phyloP scores from a whole-genome alignment of 768 basidiomycete genomes.

The Xerocomus spinulosus region DNA sequence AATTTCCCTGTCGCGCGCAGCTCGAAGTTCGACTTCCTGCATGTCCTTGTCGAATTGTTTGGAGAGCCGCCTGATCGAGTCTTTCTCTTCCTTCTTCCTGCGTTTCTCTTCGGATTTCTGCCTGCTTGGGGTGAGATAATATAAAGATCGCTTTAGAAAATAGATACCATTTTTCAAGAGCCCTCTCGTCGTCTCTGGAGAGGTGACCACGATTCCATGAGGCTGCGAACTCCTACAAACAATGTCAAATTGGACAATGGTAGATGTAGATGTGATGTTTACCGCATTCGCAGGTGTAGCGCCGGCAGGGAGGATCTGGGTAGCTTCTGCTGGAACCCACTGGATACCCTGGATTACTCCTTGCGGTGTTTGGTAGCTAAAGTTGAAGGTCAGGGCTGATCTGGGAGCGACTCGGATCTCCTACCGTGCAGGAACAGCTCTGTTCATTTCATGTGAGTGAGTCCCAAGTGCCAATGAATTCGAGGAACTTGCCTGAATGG shows the following conservation, averaged over 20 bases:
- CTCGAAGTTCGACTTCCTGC: slow-evolving; percentile 51
- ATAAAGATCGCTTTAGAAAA: not conserved
- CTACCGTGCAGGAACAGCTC: slow-evolving; percentile 73
- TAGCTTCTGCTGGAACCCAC: slow-evolving; percentile 66
- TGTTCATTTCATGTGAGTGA: slow-evolving; percentile 28
- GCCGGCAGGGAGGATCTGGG: slow-evolving; percentile 53
- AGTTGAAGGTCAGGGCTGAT: slow-evolving; percentile 8
- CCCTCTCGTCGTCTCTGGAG: slow-evolving; percentile 37
- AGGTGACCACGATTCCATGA: slow-evolving; percentile 48
- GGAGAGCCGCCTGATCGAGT: slow-evolving; percentile 35
- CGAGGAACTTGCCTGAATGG: slow-evolving; percentile 58
- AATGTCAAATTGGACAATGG: slow-evolving; percentile 3
- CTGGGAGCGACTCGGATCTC: slow-evolving; percentile 11
- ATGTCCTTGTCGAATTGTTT: slow-evolving; percentile 40
- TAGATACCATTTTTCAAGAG: slow-evolving; percentile 45
- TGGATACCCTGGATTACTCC: slow-evolving; percentile 64
- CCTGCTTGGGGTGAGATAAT: slow-evolving; percentile 34
- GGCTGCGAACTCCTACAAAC: slow-evolving; percentile 51
- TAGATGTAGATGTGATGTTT: slow-evolving; percentile 17
- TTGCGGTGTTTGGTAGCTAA: slow-evolving; percentile 68
- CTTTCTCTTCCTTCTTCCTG: slow-evolving; percentile 50
- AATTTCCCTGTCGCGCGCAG: slow-evolving; percentile 55
- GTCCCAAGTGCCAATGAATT: not conserved
- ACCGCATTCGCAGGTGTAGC: slow-evolving; percentile 58
- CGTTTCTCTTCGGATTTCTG: slow-evolving; percentile 45